A percentile compares a stretch with the other conserved stretches of the same genome.
Evolutionary conservation across 441 rosid species (phyloP).

Genomic region (Arabidopsis lyrata): DNA sequence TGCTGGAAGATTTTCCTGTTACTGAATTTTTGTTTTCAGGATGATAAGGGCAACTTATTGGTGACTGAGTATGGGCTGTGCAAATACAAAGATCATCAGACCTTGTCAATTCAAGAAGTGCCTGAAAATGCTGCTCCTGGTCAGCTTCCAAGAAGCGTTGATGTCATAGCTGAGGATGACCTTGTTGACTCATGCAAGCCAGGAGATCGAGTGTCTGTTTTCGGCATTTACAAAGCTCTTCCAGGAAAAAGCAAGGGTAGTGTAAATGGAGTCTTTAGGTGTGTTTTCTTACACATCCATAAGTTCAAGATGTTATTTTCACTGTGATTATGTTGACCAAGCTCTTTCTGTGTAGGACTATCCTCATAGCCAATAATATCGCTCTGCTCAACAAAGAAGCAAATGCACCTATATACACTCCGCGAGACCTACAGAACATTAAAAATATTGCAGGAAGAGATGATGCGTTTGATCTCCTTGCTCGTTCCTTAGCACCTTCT

Average conservation of each 20-base stretch:
- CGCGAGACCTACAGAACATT: conserved; percentile 79
- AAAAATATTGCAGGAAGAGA: conserved; percentile 90
- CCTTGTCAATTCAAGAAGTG: conserved; percentile 96
- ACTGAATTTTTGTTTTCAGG: conserved; percentile 58
- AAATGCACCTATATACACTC: conserved; percentile 87
- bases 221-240: conserved; percentile 93
- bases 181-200: conserved; percentile 97
- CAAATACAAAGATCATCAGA: conserved; percentile 96
- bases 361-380: conserved; percentile 88
- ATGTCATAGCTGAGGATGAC: conserved; percentile 95
- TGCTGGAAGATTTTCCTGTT: conserved; percentile 21
- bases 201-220: conserved; percentile 95
- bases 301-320: conserved; percentile 13
- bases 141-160: conserved; percentile 97
- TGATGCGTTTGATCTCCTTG: conserved; percentile 88
- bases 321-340: conserved; percentile 36
- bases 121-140: conserved; percentile 99
- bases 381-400: conserved; percentile 96
- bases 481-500: conserved; percentile 94
- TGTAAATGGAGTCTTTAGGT: conserved; percentile 98
- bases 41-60: conserved; percentile 84
- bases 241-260: conserved; percentile 96
- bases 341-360: conserved; percentile 67
- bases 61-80: conserved; percentile 97
- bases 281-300: neutral